Conservation (phyloP, 1,284 basidiomycete genomes). For the Ceratobasidium sp. region DNA sequence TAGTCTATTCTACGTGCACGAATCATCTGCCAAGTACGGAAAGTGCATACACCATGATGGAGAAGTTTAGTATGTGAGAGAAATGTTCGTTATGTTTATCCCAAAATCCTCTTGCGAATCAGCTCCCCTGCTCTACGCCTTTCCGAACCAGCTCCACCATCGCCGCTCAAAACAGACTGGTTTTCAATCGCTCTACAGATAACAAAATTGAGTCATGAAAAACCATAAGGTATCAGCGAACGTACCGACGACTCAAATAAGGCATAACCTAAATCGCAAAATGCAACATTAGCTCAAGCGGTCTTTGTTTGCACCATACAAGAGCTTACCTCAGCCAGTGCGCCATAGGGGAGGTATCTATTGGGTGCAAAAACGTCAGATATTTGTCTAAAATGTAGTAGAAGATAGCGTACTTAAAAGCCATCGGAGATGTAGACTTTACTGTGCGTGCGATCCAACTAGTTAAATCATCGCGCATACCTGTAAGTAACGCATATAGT, state of each 20-base stretch:
- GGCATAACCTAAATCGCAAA: constrained; percentile 73
- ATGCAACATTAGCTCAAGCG: background rate
- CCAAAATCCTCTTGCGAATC: constrained; percentile 62
- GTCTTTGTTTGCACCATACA: background rate
- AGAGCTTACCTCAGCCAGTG: constrained; percentile 69
- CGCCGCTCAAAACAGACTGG: constrained; percentile 68
- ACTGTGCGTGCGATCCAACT: constrained; percentile 71
- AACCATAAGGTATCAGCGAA: background rate
- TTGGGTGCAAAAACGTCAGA: background rate
- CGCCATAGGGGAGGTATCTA: constrained; percentile 84
- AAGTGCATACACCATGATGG: background rate
- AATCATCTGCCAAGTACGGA: background rate
- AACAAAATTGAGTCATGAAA: constrained; percentile 52
- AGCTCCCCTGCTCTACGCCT: constrained; percentile 63
- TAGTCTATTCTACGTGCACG: constrained; percentile 9
- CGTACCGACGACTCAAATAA: constrained; percentile 55
- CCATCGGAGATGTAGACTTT: constrained; percentile 69
- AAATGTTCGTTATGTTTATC: too few species aligned
- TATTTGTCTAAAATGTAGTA: constrained; percentile 25
- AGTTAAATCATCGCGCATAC: constrained; percentile 86
- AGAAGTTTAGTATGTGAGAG: constrained; percentile 1
- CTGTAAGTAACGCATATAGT: constrained; percentile 54
- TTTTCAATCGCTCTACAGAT: constrained; percentile 83
- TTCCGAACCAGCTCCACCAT: constrained; percentile 67
- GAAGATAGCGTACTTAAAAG: constrained; percentile 70